Base-by-base conservation (phyloP, 805 yeast genomes). In the Groenewaldozyma salmanticensis region DNA sequence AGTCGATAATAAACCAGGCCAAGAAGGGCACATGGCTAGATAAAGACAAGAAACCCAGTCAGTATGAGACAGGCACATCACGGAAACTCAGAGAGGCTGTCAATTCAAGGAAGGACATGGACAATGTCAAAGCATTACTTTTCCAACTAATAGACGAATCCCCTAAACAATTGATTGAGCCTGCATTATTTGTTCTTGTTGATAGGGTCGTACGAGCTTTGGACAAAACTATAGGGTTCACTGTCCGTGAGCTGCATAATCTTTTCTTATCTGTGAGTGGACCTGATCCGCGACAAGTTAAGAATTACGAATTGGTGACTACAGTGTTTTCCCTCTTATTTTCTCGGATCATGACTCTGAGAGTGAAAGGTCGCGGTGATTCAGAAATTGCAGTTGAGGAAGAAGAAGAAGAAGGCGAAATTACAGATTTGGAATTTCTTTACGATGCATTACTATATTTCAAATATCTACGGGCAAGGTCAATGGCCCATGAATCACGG, bases 361-460 rank as follows among this genome's bases (percentile, higher is more conserved):
- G n/a, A n/a, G n/a, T n/a, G n/a, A n/a, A n/a, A n/a, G n/a, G n/a
- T n/a, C n/a, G n/a, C n/a, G 11, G n/a, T 35, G 35, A 34, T 7
- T 5, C 15, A 21, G n/a, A 20, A 38, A 16, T 9, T 33, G 17
- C 20, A 29, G 21, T 16, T n/a, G 9, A 32, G 18, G 5, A 22
- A n/a, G 46, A 45, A 31, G 35, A 37, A 21, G 31, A 27, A 2
- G 47, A 43, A 6, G 40, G 16, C 27, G 21, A 31, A 5, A 17
- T 38, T 6, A 16, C 36, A 9, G 20, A 33, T 11, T 7, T 6
- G 22, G 40, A 43, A 6, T 16, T 41, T 15, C 39, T 52, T 2
- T 37, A 40, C 21, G 57, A 55, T 33, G 58, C 54, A 2, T 20
- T 44, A 27, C 36, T 43, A 5, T 58, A 46, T 42, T 46, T 47